phyloP scores from a whole-genome alignment of 2,329 filamentous ascomycete genomes.

The Cladobotryum protrusum region DNA sequence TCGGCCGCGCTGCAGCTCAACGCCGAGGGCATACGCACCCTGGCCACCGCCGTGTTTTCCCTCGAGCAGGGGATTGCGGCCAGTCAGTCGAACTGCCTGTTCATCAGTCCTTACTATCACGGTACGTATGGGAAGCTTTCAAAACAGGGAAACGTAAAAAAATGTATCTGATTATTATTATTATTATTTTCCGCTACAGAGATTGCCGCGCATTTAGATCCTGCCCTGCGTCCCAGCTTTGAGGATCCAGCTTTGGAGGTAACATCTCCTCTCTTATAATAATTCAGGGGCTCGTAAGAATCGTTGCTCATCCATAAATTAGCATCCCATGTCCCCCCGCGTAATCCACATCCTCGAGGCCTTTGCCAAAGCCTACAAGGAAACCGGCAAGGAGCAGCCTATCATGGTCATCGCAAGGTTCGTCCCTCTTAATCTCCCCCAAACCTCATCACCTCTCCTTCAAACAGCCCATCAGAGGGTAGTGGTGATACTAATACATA shows the following conservation, averaged over 20 bases:
- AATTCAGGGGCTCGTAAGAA: too few relatives aligned
- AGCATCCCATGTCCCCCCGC: conserved; percentile 16
- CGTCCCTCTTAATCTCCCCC: neutral
- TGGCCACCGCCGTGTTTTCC: conserved; percentile 18
- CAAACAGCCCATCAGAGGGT: too few relatives aligned
- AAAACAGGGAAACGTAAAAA: too few relatives aligned
- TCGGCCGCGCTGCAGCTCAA: conserved; percentile 13
- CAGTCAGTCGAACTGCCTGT: conserved; percentile 18
- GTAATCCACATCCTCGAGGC: conserved; percentile 15
- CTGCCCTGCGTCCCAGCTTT: conserved; percentile 5
- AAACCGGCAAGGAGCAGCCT: conserved; percentile 16
- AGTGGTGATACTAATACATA: neutral
- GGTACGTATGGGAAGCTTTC: too few relatives aligned
- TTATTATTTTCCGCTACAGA: conserved; percentile 5
- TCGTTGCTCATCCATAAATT: neutral
- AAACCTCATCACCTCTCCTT: neutral
- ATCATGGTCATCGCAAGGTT: conserved; percentile 17
- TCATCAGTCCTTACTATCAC: conserved; percentile 20
- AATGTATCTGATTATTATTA: too few relatives aligned
- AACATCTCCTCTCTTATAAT: neutral
- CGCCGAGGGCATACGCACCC: conserved; percentile 18
- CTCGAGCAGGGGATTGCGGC: conserved; percentile 20
- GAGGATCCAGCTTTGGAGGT: conserved; percentile 15
- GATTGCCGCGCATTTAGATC: conserved; percentile 16
- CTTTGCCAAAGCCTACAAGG: conserved; percentile 10